phyloP scores from a whole-genome alignment of 2,329 filamentous ascomycete species.

The Calonectria hawksworthii region DNA sequence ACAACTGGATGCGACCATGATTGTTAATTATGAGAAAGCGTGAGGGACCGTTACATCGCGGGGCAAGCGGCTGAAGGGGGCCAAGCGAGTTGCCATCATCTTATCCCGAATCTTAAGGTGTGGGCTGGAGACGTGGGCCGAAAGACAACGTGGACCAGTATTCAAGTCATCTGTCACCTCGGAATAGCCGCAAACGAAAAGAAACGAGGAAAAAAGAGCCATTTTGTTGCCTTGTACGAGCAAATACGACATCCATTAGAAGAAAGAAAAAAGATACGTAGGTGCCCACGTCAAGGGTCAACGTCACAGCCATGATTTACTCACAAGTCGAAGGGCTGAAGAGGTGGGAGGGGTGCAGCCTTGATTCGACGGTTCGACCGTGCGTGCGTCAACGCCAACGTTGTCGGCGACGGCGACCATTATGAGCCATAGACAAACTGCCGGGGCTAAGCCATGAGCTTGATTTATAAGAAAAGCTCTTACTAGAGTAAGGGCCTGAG shows the following conservation, averaged over 20 bases:
- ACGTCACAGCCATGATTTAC: constrained; percentile 33
- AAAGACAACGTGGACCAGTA: background rate
- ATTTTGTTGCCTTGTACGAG: constrained; percentile 23
- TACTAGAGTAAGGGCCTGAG: background rate
- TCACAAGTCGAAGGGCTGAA: constrained; percentile 4
- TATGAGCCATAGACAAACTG: background rate
- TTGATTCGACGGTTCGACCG: constrained; percentile 6
- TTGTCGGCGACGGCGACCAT: background rate
- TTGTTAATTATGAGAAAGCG: background rate
- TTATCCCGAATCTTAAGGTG: constrained; percentile 17
- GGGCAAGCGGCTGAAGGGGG: constrained; percentile 19
- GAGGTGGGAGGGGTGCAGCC: background rate
- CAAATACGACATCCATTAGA: constrained; percentile 16
- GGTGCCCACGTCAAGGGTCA: constrained; percentile 40
- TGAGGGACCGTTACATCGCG: constrained; percentile 21
- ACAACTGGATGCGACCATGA: background rate
- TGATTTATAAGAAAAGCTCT: background rate
- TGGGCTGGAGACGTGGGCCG: constrained; percentile 11
- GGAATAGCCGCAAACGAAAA: background rate
- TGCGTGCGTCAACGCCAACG: constrained; percentile 12
- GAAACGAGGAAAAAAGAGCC: background rate
- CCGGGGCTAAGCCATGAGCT: background rate
- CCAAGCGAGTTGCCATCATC: constrained; percentile 17
- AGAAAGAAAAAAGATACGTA: constrained; percentile 30
- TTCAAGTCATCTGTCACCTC: background rate